Evolutionary conservation across 2,329 filamentous ascomycete genomes (phyloP), one percentile per base, ranked within the genome.

Genomic region (Tetracladium maxilliforme): DNA sequence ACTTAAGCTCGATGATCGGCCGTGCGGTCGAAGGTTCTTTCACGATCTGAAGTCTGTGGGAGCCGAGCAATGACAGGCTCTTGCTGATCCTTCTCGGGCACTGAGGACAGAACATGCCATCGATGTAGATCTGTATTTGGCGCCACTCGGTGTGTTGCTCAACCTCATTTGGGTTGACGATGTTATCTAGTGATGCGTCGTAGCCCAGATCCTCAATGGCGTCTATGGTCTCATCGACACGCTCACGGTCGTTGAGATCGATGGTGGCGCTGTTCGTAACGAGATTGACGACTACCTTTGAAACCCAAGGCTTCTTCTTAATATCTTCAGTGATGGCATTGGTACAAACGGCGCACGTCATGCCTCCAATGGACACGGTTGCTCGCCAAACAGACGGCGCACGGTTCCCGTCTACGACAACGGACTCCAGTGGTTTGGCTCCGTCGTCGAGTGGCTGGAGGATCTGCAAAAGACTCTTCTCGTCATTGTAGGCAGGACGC

Each of bases 31-130:
- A 70, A 3, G 70, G 64, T 11, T 54, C 47, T 14, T 53, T 51
- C 19, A 68, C 42, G 10, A 81, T 50, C 9, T 11, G 9, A 20
- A 27, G 19, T 6, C 56, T 48, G 2, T 81, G 45, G 3, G 44
- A 41, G 3, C 49, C 51, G 20, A 17, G 20, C 15, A 13, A 23
- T 23, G 24, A 25, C 11, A 80, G 48, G 6, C 56, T 62, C 19
- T 54, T 55, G 13, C 51, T 45, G 16, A 78, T 61, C 12, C 65
- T 55, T 6, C 59, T 54, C 2, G 75, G 70, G 36, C 77, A 82
- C 39, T 77, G 68, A 13, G 62, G 57, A 47, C 78, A 83, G 45
- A 77, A 80, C 49, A 83, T 70, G 23, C 78, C 78, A 22, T 75
- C 62, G 27, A 84, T 55, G 18, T 47, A 51, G 30, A 83, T 67